These are phyloP conservation scores for Leucocoprinus leucothites DNA, from an alignment of 768 basidiomycete genomes.

Conservation along the genomic window DNA sequence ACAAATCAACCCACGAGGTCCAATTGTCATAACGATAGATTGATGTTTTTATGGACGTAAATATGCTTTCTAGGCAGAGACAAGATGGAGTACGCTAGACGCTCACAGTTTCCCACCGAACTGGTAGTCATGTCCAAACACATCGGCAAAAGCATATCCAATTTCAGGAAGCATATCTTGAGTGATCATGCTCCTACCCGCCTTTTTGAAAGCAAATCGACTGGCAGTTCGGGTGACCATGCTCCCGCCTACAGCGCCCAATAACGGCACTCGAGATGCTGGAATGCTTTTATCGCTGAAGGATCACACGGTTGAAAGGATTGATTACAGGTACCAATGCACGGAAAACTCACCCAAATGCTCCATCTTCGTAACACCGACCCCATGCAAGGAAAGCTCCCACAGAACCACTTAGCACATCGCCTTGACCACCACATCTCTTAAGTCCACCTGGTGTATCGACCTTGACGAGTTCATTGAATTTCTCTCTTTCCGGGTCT, in stretches of 20 bases:
- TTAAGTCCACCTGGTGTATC: conserved; percentile 80
- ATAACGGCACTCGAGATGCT: conserved; percentile 67
- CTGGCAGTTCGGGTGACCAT: conserved; percentile 88
- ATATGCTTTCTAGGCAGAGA: neutral
- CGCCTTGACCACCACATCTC: conserved; percentile 95
- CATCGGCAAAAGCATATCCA: conserved; percentile 66
- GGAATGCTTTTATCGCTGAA: conserved; percentile 52
- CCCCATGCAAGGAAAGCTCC: conserved; percentile 95
- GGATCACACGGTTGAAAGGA: neutral
- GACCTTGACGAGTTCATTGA: conserved; percentile 60
- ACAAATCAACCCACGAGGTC: neutral
- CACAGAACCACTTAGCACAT: conserved; percentile 84
- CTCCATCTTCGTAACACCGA: conserved; percentile 85
- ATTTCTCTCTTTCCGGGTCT: conserved; percentile 48
- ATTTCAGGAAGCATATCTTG: conserved; percentile 70
- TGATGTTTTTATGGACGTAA: neutral
- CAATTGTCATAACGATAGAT: neutral
- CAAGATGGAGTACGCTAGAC: too few species aligned
- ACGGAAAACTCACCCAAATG: conserved; percentile 60
- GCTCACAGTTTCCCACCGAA: conserved; percentile 35
- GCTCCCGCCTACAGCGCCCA: conserved; percentile 84
- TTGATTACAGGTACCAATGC: neutral
- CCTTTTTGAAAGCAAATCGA: conserved; percentile 66
- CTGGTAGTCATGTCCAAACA: conserved; percentile 55
- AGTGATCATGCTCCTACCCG: conserved; percentile 80